Conservation (phyloP, 129 eudicot species). For the Flaveria trinervia region DNA sequence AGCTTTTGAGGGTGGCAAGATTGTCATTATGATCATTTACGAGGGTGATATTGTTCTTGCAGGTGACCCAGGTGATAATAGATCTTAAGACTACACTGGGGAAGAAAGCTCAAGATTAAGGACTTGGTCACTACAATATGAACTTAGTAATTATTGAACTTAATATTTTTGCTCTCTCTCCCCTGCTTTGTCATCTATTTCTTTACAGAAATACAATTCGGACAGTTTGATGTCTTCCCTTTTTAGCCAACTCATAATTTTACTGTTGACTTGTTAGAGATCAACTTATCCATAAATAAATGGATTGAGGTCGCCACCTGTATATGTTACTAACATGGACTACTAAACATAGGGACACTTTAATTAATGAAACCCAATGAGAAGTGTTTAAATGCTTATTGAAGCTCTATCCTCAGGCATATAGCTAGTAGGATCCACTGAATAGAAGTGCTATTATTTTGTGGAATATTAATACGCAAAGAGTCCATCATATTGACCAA, state of each 20-base stretch:
- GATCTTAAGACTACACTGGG: too few species aligned
- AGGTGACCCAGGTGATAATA: too few species aligned
- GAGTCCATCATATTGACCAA: background rate
- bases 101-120: too few species aligned
- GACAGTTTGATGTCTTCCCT: background rate
- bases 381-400: background rate
- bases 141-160: background rate
- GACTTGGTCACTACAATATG: too few species aligned
- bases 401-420: background rate
- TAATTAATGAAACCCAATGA: background rate
- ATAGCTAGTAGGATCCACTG: background rate
- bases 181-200: background rate
- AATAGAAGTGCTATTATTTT: constrained; percentile 4
- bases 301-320: background rate
- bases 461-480: background rate
- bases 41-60: too few species aligned
- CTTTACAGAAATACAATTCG: background rate
- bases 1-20: too few species aligned
- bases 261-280: background rate
- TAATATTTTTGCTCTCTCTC: background rate
- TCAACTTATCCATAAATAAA: constrained; percentile 1
- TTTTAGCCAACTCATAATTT: background rate
- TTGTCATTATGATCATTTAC: too few species aligned
- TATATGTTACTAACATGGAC: background rate
- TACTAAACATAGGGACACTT: background rate